Base-by-base conservation (phyloP, 371 early-diverging fungal genomes). In the Mucor indicus region DNA sequence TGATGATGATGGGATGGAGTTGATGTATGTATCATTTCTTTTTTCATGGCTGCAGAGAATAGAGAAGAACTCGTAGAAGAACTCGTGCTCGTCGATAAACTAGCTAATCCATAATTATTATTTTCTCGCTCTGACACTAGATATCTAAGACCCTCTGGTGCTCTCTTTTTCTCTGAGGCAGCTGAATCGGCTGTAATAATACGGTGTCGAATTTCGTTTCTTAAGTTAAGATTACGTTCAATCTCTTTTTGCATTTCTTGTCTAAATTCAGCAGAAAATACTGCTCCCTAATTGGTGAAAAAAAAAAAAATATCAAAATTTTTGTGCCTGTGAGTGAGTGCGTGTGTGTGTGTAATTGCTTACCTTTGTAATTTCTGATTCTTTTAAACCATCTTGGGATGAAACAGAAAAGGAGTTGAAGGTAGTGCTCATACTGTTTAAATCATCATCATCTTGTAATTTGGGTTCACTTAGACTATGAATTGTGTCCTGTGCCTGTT, bases 401-500 rank as follows among this genome's bases (percentile, higher is more conserved):
- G 67, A 66, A 0, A 62, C 52, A 37, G 66, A 64, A 32, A 45
- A 49, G 9, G 57, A 24, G 23, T 44, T 30, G 30, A 41, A 56
- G 1, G 46, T 33, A 30, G 60, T 36, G n/a, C n/a, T n/a, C n/a
- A n/a, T n/a, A 41, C 58, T 33, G 44, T 61, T 4, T 48, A 36
- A 17, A 44, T 78, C 78, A 23, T 76, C 75, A 24, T 77, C 77
- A 35, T 68, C 69, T 36, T 57, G 51, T 31, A 73, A 35, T 16
- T 75, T 64, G 7, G 73, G 71, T 33, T 78, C 79, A 32, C 75
- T 70, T 30, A 78, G 45, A 20, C 58, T 60, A 31, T 84, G 81
- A 38, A 84, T 84, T 9, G 81, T 82, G 56, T 82, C 80, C 50
- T 84, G 85, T 2, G 85, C 85, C 47, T 82, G 79, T 46, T 84